A percentile compares a stretch with the other conserved stretches of the same genome.
Evolutionary conservation across 176 grass and related monocot species (phyloP).

Genomic region (Ensete ventricosum): DNA sequence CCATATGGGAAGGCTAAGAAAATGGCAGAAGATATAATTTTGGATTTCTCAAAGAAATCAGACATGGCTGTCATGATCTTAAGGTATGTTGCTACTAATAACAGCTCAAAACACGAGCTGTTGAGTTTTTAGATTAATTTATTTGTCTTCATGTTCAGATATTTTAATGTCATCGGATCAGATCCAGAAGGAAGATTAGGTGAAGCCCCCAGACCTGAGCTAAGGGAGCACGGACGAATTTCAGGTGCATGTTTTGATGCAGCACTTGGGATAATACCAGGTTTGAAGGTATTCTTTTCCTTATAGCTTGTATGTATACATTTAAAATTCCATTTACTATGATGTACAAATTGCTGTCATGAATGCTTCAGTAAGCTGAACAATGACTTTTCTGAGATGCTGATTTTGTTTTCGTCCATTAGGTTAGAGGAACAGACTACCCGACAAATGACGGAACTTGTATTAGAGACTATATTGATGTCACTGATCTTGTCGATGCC

Average conservation of each 20-base stretch:
- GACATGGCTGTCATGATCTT: slow-evolving; percentile 97
- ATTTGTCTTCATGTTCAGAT: slow-evolving; percentile 33
- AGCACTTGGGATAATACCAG: slow-evolving; percentile 58
- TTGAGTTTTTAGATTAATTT: neutral
- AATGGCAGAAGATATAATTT: slow-evolving; percentile 97
- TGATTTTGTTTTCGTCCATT: neutral
- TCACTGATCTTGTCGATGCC: slow-evolving; percentile 98
- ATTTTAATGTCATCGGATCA: slow-evolving; percentile 96
- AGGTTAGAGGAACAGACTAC: slow-evolving; percentile 77
- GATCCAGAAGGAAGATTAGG: slow-evolving; percentile 78
- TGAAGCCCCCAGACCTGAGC: slow-evolving; percentile 87
- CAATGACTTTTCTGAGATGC: neutral
- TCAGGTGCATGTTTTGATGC: slow-evolving; percentile 89
- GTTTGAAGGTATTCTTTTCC: slow-evolving; percentile 49
- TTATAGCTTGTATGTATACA: neutral
- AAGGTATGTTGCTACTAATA: slow-evolving; percentile 37
- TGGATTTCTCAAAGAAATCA: slow-evolving; percentile 80
- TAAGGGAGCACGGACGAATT: slow-evolving; percentile 83
- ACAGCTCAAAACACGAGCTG: neutral
- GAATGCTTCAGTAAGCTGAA: neutral
- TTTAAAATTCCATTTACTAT: neutral
- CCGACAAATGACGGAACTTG: slow-evolving; percentile 68
- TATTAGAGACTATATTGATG: slow-evolving; percentile 93
- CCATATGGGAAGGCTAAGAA: slow-evolving; percentile 97
- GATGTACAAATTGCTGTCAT: neutral